phyloP scores from a whole-genome alignment of 1,284 basidiomycete genomes.

The Meripilus lineatus region DNA sequence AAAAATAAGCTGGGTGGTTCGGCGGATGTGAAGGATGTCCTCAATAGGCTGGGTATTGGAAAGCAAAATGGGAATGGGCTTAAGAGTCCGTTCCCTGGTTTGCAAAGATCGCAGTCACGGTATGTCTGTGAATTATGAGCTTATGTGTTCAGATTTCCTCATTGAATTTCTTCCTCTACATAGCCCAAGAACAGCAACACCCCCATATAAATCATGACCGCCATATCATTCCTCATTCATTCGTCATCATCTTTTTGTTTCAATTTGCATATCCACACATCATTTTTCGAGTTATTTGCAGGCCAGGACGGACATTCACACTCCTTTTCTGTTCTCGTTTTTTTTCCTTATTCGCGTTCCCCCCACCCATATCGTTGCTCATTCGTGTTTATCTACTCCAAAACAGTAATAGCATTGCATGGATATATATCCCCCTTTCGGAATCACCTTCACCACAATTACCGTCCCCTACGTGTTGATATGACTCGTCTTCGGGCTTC shows the following conservation, averaged over 20 bases:
- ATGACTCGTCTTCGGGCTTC: slow-evolving; percentile 43
- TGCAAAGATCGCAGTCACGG: slow-evolving; percentile 38
- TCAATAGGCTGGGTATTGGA: slow-evolving; percentile 73
- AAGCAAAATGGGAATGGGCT: slow-evolving; percentile 57
- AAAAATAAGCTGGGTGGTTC: slow-evolving; percentile 45
- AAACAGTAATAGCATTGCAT: no score
- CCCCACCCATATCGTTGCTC: not conserved
- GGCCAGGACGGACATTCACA: no score
- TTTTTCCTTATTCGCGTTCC: not conserved
- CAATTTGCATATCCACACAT: not conserved
- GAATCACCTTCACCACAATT: slow-evolving; percentile 2
- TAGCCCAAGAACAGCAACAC: slow-evolving; percentile 1
- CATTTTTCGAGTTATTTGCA: no score
- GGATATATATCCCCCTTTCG: no score
- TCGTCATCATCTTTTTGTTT: slow-evolving; percentile 3
- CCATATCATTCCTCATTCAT: not conserved
- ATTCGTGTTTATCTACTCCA: no score
- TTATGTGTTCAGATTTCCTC: not conserved
- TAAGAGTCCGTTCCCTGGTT: slow-evolving; percentile 61
- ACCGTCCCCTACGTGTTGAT: slow-evolving; percentile 20
- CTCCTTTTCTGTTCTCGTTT: not conserved
- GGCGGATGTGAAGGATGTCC: slow-evolving; percentile 72
- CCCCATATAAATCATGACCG: slow-evolving; percentile 7
- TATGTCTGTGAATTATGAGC: slow-evolving; percentile 16
- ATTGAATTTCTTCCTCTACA: not conserved